phyloP scores from a whole-genome alignment of 129 eudicot genomes.

The Sambucus nigra region DNA sequence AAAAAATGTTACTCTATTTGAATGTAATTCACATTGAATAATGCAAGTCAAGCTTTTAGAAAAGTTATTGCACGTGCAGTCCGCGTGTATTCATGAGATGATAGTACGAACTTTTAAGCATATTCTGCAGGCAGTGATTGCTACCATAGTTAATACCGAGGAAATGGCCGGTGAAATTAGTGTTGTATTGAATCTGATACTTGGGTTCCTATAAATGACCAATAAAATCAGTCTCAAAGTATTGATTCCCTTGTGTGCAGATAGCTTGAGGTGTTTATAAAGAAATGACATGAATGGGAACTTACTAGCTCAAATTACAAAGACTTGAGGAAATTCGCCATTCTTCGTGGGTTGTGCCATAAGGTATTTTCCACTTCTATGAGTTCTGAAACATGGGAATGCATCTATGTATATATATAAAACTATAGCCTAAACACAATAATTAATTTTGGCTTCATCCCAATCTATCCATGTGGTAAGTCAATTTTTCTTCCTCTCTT shows the following conservation, averaged over 20 bases:
- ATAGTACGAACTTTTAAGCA: conserved; percentile 95
- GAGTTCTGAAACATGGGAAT: background rate
- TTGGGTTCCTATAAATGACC: conserved; percentile 60
- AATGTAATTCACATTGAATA: background rate
- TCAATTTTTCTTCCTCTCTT: no score
- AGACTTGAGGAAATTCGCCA: conserved; percentile 84
- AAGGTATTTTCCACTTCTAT: conserved; percentile 43
- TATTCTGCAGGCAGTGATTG: conserved; percentile 86
- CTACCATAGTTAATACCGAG: conserved; percentile 55
- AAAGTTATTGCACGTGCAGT: conserved; percentile 92
- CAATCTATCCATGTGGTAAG: no score
- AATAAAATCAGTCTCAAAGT: conserved; percentile 23
- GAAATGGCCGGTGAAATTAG: conserved; percentile 70
- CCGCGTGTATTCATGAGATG: conserved; percentile 98
- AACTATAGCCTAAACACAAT: no score
- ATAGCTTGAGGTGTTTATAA: conserved; percentile 82
- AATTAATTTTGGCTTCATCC: no score
- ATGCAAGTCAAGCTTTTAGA: conserved; percentile 92
- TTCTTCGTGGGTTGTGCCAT: conserved; percentile 95
- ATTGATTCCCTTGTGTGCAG: conserved; percentile 67
- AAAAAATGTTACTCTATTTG: background rate
- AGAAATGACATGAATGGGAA: conserved; percentile 88
- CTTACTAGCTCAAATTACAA: conserved; percentile 64
- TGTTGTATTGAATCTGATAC: conserved; percentile 80
- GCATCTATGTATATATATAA: no score